Percentiles rank a stretch among this genome's conserved stretches.
These are phyloP conservation scores for Trapa incisa DNA, from an alignment of 345 rosid genomes.

Conservation along the genomic window DNA sequence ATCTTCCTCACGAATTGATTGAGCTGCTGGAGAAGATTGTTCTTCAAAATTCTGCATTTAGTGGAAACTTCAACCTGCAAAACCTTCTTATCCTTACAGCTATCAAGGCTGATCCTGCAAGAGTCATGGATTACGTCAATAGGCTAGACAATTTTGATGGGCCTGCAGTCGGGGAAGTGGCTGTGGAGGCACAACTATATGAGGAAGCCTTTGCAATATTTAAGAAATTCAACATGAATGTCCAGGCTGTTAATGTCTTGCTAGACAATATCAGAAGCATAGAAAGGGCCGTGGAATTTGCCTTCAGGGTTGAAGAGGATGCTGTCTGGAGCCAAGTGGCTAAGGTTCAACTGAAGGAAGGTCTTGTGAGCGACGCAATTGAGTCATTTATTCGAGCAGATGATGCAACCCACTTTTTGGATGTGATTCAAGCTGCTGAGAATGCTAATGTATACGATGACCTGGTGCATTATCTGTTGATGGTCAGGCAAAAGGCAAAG, in stretches of 20 bases:
- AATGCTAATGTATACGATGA: slow-evolving; percentile 71
- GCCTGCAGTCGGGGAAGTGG: slow-evolving; percentile 94
- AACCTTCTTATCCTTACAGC: slow-evolving; percentile 95
- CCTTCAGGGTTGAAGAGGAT: slow-evolving; percentile 95
- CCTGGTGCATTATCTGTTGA: slow-evolving; percentile 83
- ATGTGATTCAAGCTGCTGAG: slow-evolving; percentile 35
- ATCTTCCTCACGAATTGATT: slow-evolving; percentile 38
- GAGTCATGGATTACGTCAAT: slow-evolving; percentile 94
- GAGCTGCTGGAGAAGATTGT: slow-evolving; percentile 73
- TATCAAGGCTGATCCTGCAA: slow-evolving; percentile 87
- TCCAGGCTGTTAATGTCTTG: slow-evolving; percentile 36
- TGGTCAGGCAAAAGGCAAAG: slow-evolving; percentile 95
- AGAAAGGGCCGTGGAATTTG: slow-evolving; percentile 78
- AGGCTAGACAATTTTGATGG: slow-evolving; percentile 97
- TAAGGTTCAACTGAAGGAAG: slow-evolving; percentile 85
- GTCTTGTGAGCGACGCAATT: slow-evolving; percentile 91
- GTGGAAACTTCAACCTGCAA: slow-evolving; percentile 93
- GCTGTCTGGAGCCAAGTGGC: slow-evolving; percentile 98
- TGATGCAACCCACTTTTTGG: slow-evolving; percentile 37
- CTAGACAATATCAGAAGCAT: slow-evolving; percentile 34
- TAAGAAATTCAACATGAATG: slow-evolving; percentile 44
- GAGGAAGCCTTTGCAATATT: slow-evolving; percentile 60
- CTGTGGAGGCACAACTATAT: slow-evolving; percentile 76
- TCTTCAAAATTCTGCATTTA: slow-evolving; percentile 95
- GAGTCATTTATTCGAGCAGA: slow-evolving; percentile 90